Evolutionary conservation across 306 rosid genomes (phyloP).

Genomic region (Cicer chorassanicum): DNA sequence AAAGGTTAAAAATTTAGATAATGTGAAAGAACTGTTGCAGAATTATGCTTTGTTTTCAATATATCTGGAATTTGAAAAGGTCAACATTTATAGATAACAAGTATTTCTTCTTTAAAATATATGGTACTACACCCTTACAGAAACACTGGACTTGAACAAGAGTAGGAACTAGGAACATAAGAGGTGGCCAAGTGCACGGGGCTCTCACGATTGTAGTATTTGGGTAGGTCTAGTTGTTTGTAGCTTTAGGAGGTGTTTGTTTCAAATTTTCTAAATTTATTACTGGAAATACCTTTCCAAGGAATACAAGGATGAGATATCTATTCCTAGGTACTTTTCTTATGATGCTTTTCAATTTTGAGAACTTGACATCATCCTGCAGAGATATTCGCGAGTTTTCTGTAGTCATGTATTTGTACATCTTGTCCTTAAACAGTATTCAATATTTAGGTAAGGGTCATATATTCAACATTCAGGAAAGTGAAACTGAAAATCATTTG

Average conservation of each 20-base stretch:
- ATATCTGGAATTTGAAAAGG: conserved; percentile 10
- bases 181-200: not conserved
- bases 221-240: conserved; percentile 1
- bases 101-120: not conserved
- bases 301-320: no score
- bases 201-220: not conserved
- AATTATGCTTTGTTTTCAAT: conserved; percentile 3
- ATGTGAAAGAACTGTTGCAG: conserved; percentile 32
- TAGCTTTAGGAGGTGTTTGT: not conserved
- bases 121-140: not conserved
- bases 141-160: not conserved
- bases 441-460: not conserved
- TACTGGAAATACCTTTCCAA: no score
- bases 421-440: conserved; percentile 2
- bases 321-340: no score
- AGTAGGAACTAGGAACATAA: not conserved
- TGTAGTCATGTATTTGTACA: not conserved
- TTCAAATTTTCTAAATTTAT: no score
- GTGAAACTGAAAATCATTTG: conserved; percentile 21
- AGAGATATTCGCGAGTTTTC: no score
- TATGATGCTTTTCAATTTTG: no score
- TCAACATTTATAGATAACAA: not conserved
- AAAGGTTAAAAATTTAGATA: conserved; percentile 23
- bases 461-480: not conserved
- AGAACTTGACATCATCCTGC: not conserved